Evolutionary conservation across 1,284 basidiomycete genomes (phyloP), one percentile per base, ranked within the genome.

Genomic region (Coniferiporia sulphurascens): DNA sequence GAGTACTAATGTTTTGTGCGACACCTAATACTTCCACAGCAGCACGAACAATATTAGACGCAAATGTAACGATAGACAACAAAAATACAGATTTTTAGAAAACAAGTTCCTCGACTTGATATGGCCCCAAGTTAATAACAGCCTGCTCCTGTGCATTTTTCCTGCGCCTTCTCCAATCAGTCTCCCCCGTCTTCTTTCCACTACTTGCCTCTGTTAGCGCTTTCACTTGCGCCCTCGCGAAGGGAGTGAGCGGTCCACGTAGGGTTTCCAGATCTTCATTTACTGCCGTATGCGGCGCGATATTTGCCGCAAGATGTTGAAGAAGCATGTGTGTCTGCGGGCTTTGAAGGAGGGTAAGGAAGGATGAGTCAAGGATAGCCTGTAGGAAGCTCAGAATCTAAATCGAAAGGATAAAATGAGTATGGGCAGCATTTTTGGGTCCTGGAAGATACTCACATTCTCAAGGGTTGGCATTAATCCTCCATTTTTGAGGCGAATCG

Each of bases 91-190:
- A 54, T 32, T 21, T 17, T 65, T 71, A 87, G 61, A 89, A 67
- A 48, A 80, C 73, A 61, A 90, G 73, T 66, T 89, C 85, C 65
- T 91, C 88, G 62, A 90, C 66, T 68, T 82, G 83, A 70, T 91
- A 90, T 63, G 84, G 65, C 32, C 86, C 85, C 57, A 89, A 73
- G 41, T 75, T 76, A 62, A 84, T 73, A 44, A 73, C 76, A 32
- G 76, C 76, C 63, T 79, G 79, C 63, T 84, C 81, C 53, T 77
- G 77, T 12, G 74, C 74, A 59, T 75, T 71, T 67, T 80, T 85
- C 67, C 74, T 77, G 65, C 80, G 76, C 69, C 78, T 77, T 62
- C 78, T 77, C 85, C 81, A 85, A 67, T 87, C 86, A 35, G 58
- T 57, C 44, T 70, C 66, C 58, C 74, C 75, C 53, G 72, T 76